phyloP scores from a whole-genome alignment of 139 green algal genomes.

The Chlamydomonas sphaeroides region DNA sequence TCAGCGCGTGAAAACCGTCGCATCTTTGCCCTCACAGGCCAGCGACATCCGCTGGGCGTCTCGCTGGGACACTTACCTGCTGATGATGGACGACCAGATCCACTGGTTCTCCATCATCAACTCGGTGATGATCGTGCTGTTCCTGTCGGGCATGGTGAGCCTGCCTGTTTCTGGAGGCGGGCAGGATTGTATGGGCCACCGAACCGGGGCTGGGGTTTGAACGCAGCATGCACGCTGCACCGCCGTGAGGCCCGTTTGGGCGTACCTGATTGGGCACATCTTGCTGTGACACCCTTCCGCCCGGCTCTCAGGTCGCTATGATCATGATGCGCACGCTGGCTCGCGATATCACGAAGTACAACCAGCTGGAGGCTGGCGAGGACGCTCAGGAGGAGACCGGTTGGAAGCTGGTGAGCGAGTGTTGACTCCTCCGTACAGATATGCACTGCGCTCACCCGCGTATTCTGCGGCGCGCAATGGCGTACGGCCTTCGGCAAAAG shows the following conservation, averaged over 20 bases:
- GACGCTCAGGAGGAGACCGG: slow-evolving; percentile 96
- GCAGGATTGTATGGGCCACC: no score
- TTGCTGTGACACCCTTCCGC: no score
- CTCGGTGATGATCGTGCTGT: slow-evolving; percentile 99
- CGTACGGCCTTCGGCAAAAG: no score
- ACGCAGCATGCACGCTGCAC: no score
- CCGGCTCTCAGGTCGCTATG: slow-evolving; percentile 84
- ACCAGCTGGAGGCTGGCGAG: slow-evolving; percentile 94
- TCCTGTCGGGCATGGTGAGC: slow-evolving; percentile 96
- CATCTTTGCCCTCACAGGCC: slow-evolving; percentile 37
- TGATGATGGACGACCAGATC: slow-evolving; percentile 96
- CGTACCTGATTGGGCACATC: no score
- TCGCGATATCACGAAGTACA: slow-evolving; percentile 97
- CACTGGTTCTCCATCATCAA: slow-evolving; percentile 99
- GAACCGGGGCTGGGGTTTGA: no score
- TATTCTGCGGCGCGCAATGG: no score
- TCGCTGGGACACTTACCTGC: slow-evolving; percentile 98
- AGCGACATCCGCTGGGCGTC: slow-evolving; percentile 95
- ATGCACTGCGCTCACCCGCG: no score
- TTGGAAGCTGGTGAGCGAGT: slow-evolving; percentile 93
- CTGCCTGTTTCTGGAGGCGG: no score
- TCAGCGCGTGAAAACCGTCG: no score
- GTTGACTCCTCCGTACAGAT: no score
- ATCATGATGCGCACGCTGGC: slow-evolving; percentile 98
- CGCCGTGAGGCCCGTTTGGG: no score